These are phyloP conservation scores for Backusella psychrophila DNA, from an alignment of 192 early-diverging fungal genomes.

Conservation along the genomic window DNA sequence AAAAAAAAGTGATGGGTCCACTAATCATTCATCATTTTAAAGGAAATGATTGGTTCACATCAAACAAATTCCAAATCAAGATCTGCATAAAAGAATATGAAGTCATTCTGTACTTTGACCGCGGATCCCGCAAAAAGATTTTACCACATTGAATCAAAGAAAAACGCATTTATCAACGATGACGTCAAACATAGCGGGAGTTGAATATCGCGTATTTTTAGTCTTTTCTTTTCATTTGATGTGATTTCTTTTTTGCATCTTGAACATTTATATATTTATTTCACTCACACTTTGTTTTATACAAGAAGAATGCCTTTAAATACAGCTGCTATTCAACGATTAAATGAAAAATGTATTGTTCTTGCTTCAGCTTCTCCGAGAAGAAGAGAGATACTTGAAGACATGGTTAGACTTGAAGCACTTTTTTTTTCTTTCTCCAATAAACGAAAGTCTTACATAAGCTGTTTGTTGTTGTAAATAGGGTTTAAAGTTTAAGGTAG, in stretches of 20 bases:
- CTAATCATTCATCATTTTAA: not conserved
- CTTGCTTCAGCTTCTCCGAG: slow-evolving; percentile 63
- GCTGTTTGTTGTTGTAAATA: slow-evolving; percentile 16
- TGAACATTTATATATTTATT: not conserved
- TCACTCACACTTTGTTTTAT: not conserved
- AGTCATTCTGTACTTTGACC: not conserved
- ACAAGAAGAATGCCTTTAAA: not conserved
- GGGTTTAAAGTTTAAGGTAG: slow-evolving; percentile 61
- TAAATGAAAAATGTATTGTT: slow-evolving; percentile 6
- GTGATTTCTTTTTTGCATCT: not conserved
- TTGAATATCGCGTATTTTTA: not conserved
- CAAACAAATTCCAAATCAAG: not conserved
- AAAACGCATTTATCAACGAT: not conserved
- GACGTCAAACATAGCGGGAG: not conserved
- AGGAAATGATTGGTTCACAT: not conserved
- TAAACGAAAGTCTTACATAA: not conserved
- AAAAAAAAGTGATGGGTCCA: not conserved
- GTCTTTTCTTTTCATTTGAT: not conserved
- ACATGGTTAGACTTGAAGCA: slow-evolving; percentile 24
- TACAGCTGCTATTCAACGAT: not conserved
- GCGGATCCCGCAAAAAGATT: not conserved
- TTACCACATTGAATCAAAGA: not conserved
- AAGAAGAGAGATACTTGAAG: slow-evolving; percentile 68
- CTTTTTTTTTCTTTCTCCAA: not conserved
- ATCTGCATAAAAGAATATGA: not conserved